phyloP scores from a whole-genome alignment of 2,329 filamentous ascomycete genomes.

The Achaetomium macrosporum region DNA sequence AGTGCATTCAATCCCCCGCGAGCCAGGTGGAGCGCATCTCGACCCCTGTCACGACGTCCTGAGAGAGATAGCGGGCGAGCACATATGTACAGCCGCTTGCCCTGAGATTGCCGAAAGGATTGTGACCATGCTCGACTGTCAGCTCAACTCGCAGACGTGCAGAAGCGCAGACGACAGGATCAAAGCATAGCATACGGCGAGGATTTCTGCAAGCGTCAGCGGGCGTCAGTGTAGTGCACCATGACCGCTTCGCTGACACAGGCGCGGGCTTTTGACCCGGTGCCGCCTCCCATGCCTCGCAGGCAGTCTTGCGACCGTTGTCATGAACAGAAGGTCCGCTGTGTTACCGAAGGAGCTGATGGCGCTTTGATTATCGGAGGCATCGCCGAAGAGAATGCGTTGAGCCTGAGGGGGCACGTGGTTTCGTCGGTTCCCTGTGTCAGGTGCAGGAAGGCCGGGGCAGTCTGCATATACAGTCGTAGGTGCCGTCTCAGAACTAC shows the following conservation, averaged over 20 bases:
- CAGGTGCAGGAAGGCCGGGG: slow-evolving; percentile 19
- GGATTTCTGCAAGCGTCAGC: not conserved
- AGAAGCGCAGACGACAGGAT: too few species aligned
- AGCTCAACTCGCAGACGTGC: too few species aligned
- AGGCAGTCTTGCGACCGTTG: slow-evolving; percentile 23
- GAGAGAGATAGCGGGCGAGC: too few species aligned
- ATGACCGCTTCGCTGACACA: not conserved
- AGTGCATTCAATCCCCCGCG: too few species aligned
- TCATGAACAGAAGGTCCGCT: slow-evolving; percentile 23
- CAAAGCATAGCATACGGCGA: not conserved
- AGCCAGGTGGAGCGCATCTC: too few species aligned
- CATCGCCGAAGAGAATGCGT: slow-evolving; percentile 10
- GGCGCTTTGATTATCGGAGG: slow-evolving; percentile 6
- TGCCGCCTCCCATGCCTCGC: slow-evolving; percentile 17
- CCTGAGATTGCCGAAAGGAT: too few species aligned
- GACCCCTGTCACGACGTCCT: too few species aligned
- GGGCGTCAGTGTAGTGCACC: not conserved
- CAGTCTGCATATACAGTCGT: slow-evolving; percentile 23
- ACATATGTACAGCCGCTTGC: too few species aligned
- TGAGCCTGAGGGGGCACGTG: slow-evolving; percentile 10
- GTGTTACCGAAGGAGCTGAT: slow-evolving; percentile 14
- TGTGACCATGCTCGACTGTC: too few species aligned
- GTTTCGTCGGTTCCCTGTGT: slow-evolving; percentile 15
- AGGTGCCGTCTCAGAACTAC: not conserved
- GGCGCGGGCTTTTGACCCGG: not conserved